Base-by-base conservation (phyloP, 2,329 filamentous ascomycete genomes). In the Bisporella sp. region DNA sequence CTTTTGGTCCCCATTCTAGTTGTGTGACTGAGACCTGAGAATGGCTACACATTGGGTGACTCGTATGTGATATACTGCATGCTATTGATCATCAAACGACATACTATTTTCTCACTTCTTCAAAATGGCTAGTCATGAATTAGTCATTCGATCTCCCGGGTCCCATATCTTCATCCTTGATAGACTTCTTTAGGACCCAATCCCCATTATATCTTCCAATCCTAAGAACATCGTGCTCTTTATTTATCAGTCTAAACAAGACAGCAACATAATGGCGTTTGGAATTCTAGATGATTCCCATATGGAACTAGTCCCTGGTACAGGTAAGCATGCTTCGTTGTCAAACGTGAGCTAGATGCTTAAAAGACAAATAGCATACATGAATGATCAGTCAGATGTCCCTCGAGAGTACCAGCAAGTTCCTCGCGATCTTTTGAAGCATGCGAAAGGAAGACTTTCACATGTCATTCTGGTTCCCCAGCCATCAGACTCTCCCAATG, bases 241-340 rank as follows among this genome's bases (percentile, higher is more conserved):
- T 21, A 21, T 21, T 21, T 21, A 21, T 21, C 21, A 21, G 21
- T 21, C 21, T 21, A 48, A 5, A 21, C 21, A 21, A 21, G 21
- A 21, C 32, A 32, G 12, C 33, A 28, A 49, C 42, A 54, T 31
- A 5, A 74, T 75, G 74, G 67, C 69, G 54, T 75, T 73, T 62
- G 73, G 73, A 51, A 74, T 75, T 39, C 60, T 75, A 7, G 73
- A 75, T 45, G 68, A 69, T 49, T 66, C 67, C 49, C 64, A 69
- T 52, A 67, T 71, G 67, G 71, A 70, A 54, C 59, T 68, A 54
- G 73, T 75, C 49, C 74, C 73, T 49, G 73, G 74, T 50, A 77
- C 73, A 56, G 72, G 71, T 72, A 66, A 46, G 64, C 48, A 1
- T 32, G 9, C 32, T 37, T 29, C 32, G 11, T 30, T 9, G 40